phyloP scores from a whole-genome alignment of 306 rosid species.

The Luffa aegyptiaca region DNA sequence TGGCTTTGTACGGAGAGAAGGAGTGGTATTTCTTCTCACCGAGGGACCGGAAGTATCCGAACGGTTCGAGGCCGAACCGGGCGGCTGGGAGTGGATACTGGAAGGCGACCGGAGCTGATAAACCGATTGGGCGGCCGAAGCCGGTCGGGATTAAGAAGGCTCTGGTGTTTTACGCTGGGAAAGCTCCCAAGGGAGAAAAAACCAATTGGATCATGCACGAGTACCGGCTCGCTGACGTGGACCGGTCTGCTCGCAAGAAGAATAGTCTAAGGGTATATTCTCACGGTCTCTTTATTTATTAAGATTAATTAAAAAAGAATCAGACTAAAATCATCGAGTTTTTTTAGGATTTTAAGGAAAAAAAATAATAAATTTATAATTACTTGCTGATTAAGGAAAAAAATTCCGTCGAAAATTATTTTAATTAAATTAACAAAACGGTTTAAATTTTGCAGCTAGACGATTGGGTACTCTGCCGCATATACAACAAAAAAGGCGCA shows the following conservation, averaged over 20 bases:
- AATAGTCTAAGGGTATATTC: conserved; percentile 73
- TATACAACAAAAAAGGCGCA: conserved; percentile 79
- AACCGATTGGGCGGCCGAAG: conserved; percentile 78
- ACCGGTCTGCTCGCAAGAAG: conserved; percentile 77
- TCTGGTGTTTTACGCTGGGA: conserved; percentile 80
- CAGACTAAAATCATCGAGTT: no score
- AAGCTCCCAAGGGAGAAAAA: conserved; percentile 88
- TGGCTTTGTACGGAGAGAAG: conserved; percentile 65
- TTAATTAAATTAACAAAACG: conserved; percentile 12
- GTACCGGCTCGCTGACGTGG: conserved; percentile 89
- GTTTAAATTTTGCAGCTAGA: conserved; percentile 63
- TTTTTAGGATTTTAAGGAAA: no score
- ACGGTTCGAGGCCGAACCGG: conserved; percentile 94
- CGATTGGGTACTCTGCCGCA: conserved; percentile 94
- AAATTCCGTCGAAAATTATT: conserved; percentile 14
- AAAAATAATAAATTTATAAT: no score
- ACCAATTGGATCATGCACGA: conserved; percentile 99
- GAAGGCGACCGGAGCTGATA: conserved; percentile 99
- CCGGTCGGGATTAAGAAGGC: conserved; percentile 94
- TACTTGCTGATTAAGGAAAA: not conserved
- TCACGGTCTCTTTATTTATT: no score
- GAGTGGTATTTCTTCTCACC: conserved; percentile 98
- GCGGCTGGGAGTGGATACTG: conserved; percentile 93
- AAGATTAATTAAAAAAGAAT: no score
- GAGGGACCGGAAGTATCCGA: conserved; percentile 80